Evolutionary conservation across 1,284 basidiomycete species (phyloP).

Genomic region (Cerioporus squamosus): DNA sequence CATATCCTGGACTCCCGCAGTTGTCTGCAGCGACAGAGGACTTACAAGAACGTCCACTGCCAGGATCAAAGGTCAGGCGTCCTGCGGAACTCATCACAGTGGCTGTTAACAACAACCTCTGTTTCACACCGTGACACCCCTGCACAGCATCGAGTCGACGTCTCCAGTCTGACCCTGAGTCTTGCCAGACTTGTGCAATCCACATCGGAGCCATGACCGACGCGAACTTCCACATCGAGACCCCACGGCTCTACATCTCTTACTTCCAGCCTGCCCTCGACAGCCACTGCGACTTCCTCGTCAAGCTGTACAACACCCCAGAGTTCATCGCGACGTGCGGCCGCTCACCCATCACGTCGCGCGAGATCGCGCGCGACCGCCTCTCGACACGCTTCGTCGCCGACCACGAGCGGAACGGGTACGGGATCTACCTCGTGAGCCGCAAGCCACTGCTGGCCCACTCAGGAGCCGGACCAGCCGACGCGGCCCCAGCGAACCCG

Average conservation of each 20-base stretch:
- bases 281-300: slow-evolving; percentile 12
- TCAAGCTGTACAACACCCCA: slow-evolving; percentile 8
- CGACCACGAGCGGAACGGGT: slow-evolving; percentile 6
- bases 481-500: background rate
- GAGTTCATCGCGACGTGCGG: slow-evolving; percentile 2
- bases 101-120: background rate
- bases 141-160: background rate
- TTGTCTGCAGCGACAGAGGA: too few relatives aligned
- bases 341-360: background rate
- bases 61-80: background rate
- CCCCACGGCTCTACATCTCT: slow-evolving; percentile 7
- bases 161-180: too few relatives aligned
- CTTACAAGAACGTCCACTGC: too few relatives aligned
- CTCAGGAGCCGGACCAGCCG: slow-evolving; percentile 6
- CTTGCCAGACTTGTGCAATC: background rate
- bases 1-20: too few relatives aligned
- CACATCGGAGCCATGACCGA: background rate
- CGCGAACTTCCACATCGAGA: slow-evolving; percentile 8
- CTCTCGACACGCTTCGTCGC: background rate
- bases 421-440: slow-evolving; percentile 5
- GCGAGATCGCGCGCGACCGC: slow-evolving; percentile 1
- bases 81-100: background rate
- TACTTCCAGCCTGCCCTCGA: slow-evolving; percentile 1
- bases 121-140: too few relatives aligned
- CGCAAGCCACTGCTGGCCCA: too few relatives aligned